Evolutionary conservation across 345 rosid genomes (phyloP).

Genomic region (Sapria himalayana): DNA sequence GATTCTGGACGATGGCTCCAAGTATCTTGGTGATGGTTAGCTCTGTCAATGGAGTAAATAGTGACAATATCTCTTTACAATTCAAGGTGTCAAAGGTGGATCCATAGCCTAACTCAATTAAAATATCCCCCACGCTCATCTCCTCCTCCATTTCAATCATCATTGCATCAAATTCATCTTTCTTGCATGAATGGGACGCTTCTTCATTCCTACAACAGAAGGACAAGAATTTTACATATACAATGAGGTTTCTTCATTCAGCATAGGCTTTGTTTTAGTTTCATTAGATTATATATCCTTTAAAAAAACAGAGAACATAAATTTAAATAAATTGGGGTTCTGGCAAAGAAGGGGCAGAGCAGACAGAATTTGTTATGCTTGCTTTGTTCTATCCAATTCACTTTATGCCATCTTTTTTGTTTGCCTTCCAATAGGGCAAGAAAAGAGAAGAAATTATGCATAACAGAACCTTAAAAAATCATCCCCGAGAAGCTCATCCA

Average conservation of each 20-base stretch:
- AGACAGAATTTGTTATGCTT: neutral
- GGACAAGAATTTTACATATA: slow-evolving; percentile 5
- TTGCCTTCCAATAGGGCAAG: no score
- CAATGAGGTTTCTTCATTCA: neutral
- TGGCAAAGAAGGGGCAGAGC: neutral
- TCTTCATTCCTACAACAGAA: slow-evolving; percentile 25
- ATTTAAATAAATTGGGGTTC: neutral
- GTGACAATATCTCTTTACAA: slow-evolving; percentile 59
- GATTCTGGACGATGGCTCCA: slow-evolving; percentile 31
- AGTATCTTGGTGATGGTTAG: slow-evolving; percentile 46
- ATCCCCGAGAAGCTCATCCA: slow-evolving; percentile 32
- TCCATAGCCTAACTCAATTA: slow-evolving; percentile 79
- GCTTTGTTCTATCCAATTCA: no score
- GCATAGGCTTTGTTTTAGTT: neutral
- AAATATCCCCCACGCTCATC: slow-evolving; percentile 45
- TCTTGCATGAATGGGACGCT: slow-evolving; percentile 20
- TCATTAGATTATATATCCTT: neutral
- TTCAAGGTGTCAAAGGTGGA: slow-evolving; percentile 49
- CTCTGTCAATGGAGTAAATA: slow-evolving; percentile 52
- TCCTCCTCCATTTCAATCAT: slow-evolving; percentile 78
- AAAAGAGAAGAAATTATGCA: slow-evolving; percentile 2
- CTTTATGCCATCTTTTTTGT: no score
- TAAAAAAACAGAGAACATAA: neutral
- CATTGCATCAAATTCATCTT: slow-evolving; percentile 52
- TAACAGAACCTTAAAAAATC: slow-evolving; percentile 35